phyloP scores from a whole-genome alignment of 2,329 filamentous ascomycete genomes.

The Scorias spongiosa region DNA sequence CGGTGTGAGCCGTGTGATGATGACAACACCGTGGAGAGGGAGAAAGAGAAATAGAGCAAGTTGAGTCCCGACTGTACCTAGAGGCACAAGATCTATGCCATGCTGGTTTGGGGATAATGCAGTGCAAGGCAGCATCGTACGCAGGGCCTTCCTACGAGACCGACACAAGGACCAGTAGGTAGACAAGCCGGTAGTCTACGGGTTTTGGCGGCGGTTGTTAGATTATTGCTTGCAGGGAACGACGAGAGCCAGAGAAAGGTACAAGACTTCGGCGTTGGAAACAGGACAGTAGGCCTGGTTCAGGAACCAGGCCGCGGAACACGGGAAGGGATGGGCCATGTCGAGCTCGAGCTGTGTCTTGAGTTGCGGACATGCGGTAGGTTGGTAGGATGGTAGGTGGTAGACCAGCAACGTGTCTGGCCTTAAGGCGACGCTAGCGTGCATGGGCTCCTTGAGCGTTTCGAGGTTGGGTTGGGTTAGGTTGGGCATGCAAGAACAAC shows the following conservation, averaged over 20 bases:
- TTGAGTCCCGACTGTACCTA: neutral
- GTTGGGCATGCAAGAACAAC: neutral
- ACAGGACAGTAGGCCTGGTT: neutral
- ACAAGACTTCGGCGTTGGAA: neutral
- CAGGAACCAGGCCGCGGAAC: neutral
- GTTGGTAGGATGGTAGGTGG: neutral
- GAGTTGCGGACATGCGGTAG: neutral
- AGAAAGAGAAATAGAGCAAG: too few species aligned
- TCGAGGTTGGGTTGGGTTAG: neutral
- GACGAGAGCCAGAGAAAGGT: neutral
- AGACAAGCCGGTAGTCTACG: neutral
- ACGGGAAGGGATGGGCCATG: neutral
- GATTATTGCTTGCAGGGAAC: neutral
- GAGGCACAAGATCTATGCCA: neutral
- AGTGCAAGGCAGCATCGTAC: neutral
- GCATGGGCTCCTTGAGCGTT: neutral
- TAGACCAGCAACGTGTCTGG: neutral
- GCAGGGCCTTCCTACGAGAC: neutral
- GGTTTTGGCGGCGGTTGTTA: neutral
- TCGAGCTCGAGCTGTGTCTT: neutral
- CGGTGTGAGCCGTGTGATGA: neutral
- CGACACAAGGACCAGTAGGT: neutral
- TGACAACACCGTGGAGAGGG: neutral
- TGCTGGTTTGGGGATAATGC: neutral
- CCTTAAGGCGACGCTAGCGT: neutral